Conservation (phyloP, 1,284 basidiomycete genomes). For the Fomitiporia mediterranea region DNA sequence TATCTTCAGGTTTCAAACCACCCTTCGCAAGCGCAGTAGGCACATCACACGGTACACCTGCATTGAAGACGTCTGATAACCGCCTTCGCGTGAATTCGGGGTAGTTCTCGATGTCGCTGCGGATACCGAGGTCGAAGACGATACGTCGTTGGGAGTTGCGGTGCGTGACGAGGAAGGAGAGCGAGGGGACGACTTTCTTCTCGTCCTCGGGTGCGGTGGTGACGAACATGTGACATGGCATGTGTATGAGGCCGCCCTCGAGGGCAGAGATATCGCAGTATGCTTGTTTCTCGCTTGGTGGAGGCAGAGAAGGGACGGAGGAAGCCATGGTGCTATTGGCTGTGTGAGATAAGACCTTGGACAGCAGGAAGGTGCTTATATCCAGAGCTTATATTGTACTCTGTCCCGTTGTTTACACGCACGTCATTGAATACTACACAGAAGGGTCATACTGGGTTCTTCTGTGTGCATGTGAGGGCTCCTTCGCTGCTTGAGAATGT, state of each 20-base stretch:
- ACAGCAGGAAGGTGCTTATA: background rate
- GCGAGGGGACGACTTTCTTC: conserved; percentile 17
- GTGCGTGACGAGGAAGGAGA: conserved; percentile 23
- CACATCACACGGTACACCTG: conserved; percentile 39
- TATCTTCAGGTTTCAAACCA: conserved; percentile 37
- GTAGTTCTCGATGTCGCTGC: conserved; percentile 17
- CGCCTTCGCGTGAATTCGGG: conserved; percentile 5
- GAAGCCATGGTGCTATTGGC: background rate
- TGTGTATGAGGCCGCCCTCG: conserved; percentile 20
- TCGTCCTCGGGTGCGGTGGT: conserved; percentile 13
- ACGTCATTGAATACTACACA: no score
- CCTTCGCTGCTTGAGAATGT: no score
- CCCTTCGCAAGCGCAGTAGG: conserved; percentile 46
- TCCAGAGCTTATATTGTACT: no score
- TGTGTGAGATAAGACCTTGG: background rate
- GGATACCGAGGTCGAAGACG: conserved; percentile 24
- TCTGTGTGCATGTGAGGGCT: no score
- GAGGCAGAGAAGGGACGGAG: conserved; percentile 12
- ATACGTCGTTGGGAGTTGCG: conserved; percentile 11
- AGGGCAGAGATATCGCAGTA: conserved; percentile 23
- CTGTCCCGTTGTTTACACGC: no score
- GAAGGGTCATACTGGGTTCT: no score
- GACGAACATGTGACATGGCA: conserved; percentile 18
- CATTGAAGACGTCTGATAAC: conserved; percentile 31
- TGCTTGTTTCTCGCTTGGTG: conserved; percentile 16